Base-by-base conservation (phyloP, 345 rosid species). In the Bruguiera gymnorhiza region DNA sequence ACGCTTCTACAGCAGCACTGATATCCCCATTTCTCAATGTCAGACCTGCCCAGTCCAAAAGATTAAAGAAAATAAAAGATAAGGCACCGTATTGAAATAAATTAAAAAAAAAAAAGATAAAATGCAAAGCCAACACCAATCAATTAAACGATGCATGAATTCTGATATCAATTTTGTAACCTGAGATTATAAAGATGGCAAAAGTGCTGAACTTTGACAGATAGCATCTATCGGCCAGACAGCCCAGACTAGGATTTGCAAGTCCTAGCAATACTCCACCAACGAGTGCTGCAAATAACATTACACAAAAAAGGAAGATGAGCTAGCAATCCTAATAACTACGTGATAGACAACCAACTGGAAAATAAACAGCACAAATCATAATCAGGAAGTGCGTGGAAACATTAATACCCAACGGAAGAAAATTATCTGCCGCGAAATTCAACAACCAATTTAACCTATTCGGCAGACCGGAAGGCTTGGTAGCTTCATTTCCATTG, bases 181-280 rank as follows among this genome's bases (percentile, higher is more conserved):
- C 97, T 69, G 98, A 93, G 70, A 89, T 76, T 61, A 93, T 70
- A 73, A 93, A 93, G 66, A 93, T 93, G 43, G 84, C 88, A 48
- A 88, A 81, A 10, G 98, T 84, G 79, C 92, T 86, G 74, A 91
- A 71, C 72, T 86, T 93, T 36, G 98, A 86, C 57, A 93, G 69
- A 76, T 79, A 81, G 73, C 75, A 89, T 81, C 75, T 88, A 79
- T 89, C 87, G 1, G 96, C 98, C 71, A 93, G 80, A 78, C 97
- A 89, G 39, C 98, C 98, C 68, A 84, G 91, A 73, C 72, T 71
- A 31, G 98, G 97, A 77, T 88, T 89, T 77, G 88, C 96, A 83
- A 91, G 87, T 16, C 98, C 98, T 51, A 86, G 60, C 6, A 79
- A 82, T 58, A 93, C 96, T 79, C 96, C 97, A 70, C 89, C 79